phyloP scores from a whole-genome alignment of 768 basidiomycete species.

The Cubamyces lactineus region DNA sequence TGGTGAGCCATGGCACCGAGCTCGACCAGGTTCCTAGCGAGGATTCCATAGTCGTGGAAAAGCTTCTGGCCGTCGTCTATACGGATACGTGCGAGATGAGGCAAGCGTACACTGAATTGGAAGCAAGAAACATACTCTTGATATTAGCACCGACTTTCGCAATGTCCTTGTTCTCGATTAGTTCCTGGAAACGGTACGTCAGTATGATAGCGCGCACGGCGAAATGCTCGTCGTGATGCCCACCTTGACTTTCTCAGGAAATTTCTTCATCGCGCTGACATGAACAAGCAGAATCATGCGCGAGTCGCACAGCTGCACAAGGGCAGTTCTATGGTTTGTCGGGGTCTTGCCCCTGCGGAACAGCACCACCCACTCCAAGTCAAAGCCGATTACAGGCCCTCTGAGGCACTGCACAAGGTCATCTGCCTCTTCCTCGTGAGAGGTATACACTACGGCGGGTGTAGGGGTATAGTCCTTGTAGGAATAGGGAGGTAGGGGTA shows the following conservation, averaged over 20 bases:
- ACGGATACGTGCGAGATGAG: too few relatives aligned
- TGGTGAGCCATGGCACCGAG: slow-evolving; percentile 46
- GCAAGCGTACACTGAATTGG: too few relatives aligned
- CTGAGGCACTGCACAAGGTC: slow-evolving; percentile 41
- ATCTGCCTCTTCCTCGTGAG: slow-evolving; percentile 46
- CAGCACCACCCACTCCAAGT: slow-evolving; percentile 52
- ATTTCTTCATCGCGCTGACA: slow-evolving; percentile 50
- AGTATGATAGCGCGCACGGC: not conserved
- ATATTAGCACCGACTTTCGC: slow-evolving; percentile 55
- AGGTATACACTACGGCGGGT: slow-evolving; percentile 45
- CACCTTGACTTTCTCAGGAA: slow-evolving; percentile 48
- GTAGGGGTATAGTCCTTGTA: slow-evolving; percentile 39
- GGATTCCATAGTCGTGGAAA: slow-evolving; percentile 49
- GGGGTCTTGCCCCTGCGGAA: slow-evolving; percentile 31
- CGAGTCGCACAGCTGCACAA: slow-evolving; percentile 50
- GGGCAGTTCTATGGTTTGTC: slow-evolving; percentile 42
- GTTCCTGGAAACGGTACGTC: slow-evolving; percentile 35
- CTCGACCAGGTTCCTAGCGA: slow-evolving; percentile 47
- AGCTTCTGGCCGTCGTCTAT: slow-evolving; percentile 55
- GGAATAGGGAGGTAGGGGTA: slow-evolving; percentile 39
- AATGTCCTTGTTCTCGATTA: slow-evolving; percentile 46
- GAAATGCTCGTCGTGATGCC: not conserved
- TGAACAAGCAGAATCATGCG: slow-evolving; percentile 51
- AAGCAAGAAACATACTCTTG: slow-evolving; percentile 38
- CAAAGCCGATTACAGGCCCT: slow-evolving; percentile 51